A percentile compares a stretch with the other conserved stretches of the same genome.
Conservation (phyloP, 495 filamentous ascomycete genomes). For the Cairneyella variabilis region DNA sequence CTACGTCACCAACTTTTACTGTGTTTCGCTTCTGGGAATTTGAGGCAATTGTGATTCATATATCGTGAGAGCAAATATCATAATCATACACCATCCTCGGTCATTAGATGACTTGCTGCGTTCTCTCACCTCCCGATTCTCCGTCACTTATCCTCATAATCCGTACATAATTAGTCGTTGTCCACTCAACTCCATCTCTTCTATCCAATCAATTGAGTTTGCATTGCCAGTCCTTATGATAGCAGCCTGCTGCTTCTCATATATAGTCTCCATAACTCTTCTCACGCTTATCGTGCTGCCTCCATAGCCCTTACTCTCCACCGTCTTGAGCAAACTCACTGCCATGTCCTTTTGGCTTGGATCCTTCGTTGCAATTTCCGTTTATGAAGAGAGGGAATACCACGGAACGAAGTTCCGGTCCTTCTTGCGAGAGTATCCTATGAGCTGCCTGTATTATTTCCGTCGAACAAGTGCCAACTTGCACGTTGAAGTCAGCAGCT, state of each 20-base stretch:
- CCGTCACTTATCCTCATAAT: slow-evolving; percentile 23
- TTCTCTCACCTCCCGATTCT: too few species aligned
- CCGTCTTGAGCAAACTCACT: slow-evolving; percentile 43
- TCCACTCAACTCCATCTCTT: slow-evolving; percentile 39
- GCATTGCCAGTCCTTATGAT: slow-evolving; percentile 30
- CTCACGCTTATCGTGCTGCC: slow-evolving; percentile 43
- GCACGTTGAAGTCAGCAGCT: slow-evolving; percentile 30
- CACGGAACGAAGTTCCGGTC: slow-evolving; percentile 42
- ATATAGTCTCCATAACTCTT: slow-evolving; percentile 46
- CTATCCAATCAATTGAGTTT: slow-evolving; percentile 42
- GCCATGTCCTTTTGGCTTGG: slow-evolving; percentile 44
- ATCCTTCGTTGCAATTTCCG: slow-evolving; percentile 42
- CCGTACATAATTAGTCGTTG: slow-evolving; percentile 43
- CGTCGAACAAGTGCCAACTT: slow-evolving; percentile 39
- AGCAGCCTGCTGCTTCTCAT: slow-evolving; percentile 42
- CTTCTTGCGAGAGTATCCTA: slow-evolving; percentile 24
- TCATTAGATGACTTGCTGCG: too few species aligned
- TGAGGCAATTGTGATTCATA: too few species aligned
- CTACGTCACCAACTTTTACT: too few species aligned
- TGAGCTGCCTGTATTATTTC: slow-evolving; percentile 45
- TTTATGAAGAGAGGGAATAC: slow-evolving; percentile 57
- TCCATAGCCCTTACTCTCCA: slow-evolving; percentile 50
- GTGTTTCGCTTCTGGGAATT: too few species aligned
- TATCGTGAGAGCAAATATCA: too few species aligned
- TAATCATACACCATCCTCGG: too few species aligned